Conservation (phyloP, 164 flowering plant genomes). For the Kingdonia uniflora region DNA sequence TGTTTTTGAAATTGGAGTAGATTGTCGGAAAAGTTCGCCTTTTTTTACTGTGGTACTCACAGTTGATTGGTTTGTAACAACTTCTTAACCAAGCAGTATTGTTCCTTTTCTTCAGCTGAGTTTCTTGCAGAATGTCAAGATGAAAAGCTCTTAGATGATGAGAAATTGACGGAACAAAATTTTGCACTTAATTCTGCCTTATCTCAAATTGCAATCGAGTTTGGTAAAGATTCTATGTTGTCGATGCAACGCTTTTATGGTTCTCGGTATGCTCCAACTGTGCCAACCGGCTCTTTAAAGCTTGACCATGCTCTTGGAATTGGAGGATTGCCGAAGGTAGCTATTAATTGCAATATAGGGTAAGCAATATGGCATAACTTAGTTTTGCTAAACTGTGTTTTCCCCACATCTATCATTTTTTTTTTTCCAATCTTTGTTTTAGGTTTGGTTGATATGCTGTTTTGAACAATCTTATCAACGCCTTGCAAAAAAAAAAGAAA, state of each 20-base stretch:
- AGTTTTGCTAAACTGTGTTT: not conserved
- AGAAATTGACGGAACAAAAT: conserved; percentile 43
- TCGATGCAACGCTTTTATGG: conserved; percentile 54
- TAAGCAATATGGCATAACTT: not conserved
- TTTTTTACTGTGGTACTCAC: no score
- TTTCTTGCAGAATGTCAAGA: conserved; percentile 32
- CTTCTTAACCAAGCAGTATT: no score
- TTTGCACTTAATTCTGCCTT: conserved; percentile 56
- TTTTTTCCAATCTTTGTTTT: not conserved
- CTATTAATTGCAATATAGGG: conserved; percentile 1
- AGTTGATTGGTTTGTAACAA: no score
- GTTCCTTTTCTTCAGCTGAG: conserved; percentile 26
- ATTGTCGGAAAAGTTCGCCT: no score
- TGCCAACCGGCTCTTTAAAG: conserved; percentile 73
- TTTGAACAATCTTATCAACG: not conserved
- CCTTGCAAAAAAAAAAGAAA: not conserved
- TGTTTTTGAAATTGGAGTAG: no score
- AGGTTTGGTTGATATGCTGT: not conserved
- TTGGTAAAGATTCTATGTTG: conserved; percentile 60
- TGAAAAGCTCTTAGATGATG: conserved; percentile 39
- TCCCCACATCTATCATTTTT: not conserved
- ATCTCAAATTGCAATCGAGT: conserved; percentile 47
- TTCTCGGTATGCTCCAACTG: conserved; percentile 40
- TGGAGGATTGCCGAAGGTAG: conserved; percentile 81
- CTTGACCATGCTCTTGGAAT: conserved; percentile 81